Evolutionary conservation across 257 asterid species (phyloP), one percentile per base, ranked within the genome.

Genomic region (Salvia rosmarinus): DNA sequence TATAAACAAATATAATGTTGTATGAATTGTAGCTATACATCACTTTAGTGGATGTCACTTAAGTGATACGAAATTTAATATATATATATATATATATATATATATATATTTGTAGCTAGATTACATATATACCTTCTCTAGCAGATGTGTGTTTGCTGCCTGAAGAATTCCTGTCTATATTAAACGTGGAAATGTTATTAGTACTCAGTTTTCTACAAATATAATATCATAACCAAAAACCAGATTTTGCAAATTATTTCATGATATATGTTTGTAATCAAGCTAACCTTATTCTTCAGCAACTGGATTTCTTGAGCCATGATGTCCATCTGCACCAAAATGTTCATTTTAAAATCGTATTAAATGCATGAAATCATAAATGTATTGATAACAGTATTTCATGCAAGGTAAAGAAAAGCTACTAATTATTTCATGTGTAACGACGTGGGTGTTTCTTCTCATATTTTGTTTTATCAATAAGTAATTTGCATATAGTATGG

Each of bases 241-340:
- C n/a, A 40, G 4, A 46, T 3, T 47, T 39, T 39, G 11, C 44
- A 6, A 4, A 47, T n/a, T n/a, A 13, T n/a, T n/a, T 5, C 0
- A n/a, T 47, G 54, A 9, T 40, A 13, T 1, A 14, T 0, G 17
- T 58, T 23, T 47, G 13, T n/a, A 21, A 49, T 54, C 17, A 25
- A 51, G 65, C 80, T 64, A 58, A 92, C 98, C 96, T 88, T 89
- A 52, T 86, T 88, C 82, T 84, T 92, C 43, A 92, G 89, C 71
- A 86, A 64, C 80, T 86, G 95, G 75, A 92, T 92, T 80, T 92
- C 96, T 78, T 91, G 96, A 83, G 67, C 85, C 96, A 91, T 87
- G 21, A 79, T 85, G 80, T 91, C 95, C 96, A 84, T 91, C 96
- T 91, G 79, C 76, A 74, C 23, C 28, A 35, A 16, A 55, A 20